Conservation (phyloP, 805 yeast species). For the Nakazawaea wickerhamii region DNA sequence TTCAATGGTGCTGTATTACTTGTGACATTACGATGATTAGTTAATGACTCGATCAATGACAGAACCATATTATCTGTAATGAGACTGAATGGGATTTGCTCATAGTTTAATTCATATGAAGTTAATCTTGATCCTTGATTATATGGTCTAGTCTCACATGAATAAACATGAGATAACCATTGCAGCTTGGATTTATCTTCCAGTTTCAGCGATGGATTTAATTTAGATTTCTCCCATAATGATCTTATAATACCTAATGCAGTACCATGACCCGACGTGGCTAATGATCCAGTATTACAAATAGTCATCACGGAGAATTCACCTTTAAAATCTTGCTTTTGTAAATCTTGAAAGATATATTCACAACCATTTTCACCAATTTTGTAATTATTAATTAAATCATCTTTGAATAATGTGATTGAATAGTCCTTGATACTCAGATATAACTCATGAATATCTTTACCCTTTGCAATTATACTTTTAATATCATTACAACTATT, state of each 20-base stretch:
- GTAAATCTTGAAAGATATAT: constrained; percentile 48
- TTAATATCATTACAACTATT: constrained; percentile 62
- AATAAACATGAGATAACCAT: constrained; percentile 68
- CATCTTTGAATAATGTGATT: constrained; percentile 61
- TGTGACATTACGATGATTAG: constrained; percentile 13
- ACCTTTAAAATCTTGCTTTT: constrained; percentile 45
- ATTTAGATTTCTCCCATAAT: constrained; percentile 39
- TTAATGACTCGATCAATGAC: constrained; percentile 52
- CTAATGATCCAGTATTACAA: constrained; percentile 94
- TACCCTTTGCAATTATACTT: constrained; percentile 22
- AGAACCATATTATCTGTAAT: constrained; percentile 92
- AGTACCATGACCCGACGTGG: constrained; percentile 97
- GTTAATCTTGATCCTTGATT: constrained; percentile 95
- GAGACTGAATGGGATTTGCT: constrained; percentile 79
- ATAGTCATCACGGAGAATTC: constrained; percentile 83
- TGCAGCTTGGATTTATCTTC: constrained; percentile 26
- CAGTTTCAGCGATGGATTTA: constrained; percentile 16
- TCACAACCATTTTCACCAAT: constrained; percentile 79
- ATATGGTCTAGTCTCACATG: constrained; percentile 93
- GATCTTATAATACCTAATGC: constrained; percentile 91
- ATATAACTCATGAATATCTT: constrained; percentile 16
- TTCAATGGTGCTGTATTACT: constrained; percentile 57
- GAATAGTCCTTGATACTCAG: constrained; percentile 39
- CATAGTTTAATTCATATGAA: constrained; percentile 84
- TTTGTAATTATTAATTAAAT: constrained; percentile 66